These are phyloP conservation scores for Eucalyptus brandiana DNA, from an alignment of 345 rosid species.

Conservation along the genomic window DNA sequence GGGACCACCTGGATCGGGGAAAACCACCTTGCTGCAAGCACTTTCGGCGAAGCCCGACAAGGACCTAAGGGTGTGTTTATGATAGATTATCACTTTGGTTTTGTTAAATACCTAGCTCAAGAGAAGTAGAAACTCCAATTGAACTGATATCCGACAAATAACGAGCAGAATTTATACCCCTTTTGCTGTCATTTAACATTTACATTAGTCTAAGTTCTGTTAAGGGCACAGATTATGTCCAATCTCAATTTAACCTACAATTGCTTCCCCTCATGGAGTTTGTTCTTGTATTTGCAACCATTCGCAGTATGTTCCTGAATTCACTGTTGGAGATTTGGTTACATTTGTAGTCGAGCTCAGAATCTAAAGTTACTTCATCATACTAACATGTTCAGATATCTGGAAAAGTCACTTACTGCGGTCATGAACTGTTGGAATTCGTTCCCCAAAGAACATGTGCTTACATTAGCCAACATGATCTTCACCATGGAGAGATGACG, in stretches of 20 bases:
- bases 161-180: not conserved
- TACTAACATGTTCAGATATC: conserved; percentile 10
- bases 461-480: conserved; percentile 54
- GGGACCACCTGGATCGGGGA: conserved; percentile 58
- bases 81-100: not conserved
- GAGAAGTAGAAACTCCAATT: not conserved
- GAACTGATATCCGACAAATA: not conserved
- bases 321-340: not conserved
- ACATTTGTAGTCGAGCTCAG: not conserved
- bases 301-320: not conserved
- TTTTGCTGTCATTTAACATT: not conserved
- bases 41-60: conserved; percentile 24
- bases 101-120: not conserved
- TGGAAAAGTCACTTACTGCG: conserved; percentile 34
- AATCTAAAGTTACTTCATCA: not conserved
- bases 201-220: not conserved
- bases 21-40: conserved; percentile 44
- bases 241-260: not conserved
- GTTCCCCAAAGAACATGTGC: conserved; percentile 52
- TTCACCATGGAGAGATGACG: conserved; percentile 58
- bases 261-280: not conserved
- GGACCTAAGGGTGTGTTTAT: conserved; percentile 24
- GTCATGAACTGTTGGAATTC: conserved; percentile 36
- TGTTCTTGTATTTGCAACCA: not conserved
- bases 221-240: not conserved